Evolutionary conservation across 1,284 basidiomycete species (phyloP), one percentile per base, ranked within the genome.

Genomic region (Naganishia sp.): DNA sequence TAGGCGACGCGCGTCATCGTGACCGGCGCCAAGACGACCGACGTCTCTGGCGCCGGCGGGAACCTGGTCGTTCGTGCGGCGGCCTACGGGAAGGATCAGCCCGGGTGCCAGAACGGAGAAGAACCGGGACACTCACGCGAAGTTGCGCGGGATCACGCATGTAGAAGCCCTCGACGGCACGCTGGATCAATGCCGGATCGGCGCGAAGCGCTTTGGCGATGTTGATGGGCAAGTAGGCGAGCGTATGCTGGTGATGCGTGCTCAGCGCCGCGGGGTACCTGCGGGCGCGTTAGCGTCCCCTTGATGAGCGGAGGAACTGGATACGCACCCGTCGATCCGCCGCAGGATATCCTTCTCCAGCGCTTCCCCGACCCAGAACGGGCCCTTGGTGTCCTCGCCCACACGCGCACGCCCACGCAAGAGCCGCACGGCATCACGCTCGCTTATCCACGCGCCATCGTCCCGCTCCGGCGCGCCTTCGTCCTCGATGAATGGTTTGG

Each of bases 21-120:
- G 6, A 93, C 83, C 0, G 84, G 83, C 2, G 83, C 82, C 10
- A 90, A 81, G 7, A 86, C 78, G 25, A 65, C 56, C 21, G 58
- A 5, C 15, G 60, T 60, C 21, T 82, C 81, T 0, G 88, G 82
- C 39, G 84, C 80, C 2, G 94, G 92, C 2, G 90, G 86, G 76
- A 98, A 98, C 53, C 90, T 87, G 0, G 87, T 79, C 90, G 96
- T 95, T 68, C 87, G 86, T 72, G 93, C 88, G 11, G 89, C 91
- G 25, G 88, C 84, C 89, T 94, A 60, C 17, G 6, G 32, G 42
- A 3, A 47, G 7, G 35, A 13, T 23, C 43, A 28, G 28, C 18
- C 60, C 28, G 28, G 28, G 28, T 5, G 5, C 28, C 28, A 28
- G n/a, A n/a, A n/a, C 21, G 21, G 15, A 15, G 18, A 42, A 42